Evolutionary conservation across 2,329 filamentous ascomycete species (phyloP), one percentile per base, ranked within the genome.

Genomic region (Fusarium beomiforme): DNA sequence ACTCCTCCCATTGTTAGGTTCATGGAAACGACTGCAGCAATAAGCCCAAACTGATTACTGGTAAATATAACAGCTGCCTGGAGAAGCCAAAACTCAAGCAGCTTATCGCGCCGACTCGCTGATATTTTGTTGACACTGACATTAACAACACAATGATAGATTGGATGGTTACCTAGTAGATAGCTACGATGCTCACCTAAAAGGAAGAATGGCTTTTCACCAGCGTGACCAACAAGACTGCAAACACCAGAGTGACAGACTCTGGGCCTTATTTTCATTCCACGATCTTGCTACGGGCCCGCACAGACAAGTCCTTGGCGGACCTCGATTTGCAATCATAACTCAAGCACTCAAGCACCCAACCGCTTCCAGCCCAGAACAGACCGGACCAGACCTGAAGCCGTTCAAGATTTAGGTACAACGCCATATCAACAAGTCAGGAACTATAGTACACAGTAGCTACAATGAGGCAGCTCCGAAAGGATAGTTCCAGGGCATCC

Each of bases 61-160:
- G 51, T 50, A 34, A 34, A 49, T 41, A 23, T 43, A 39, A 67
- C 57, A 68, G 24, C 53, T 70, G 43, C 53, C 41, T 56, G 37
- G 19, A 63, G 29, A 51, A 37, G 51, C 36, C 26, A 26, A 68
- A 71, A 69, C 58, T 60, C 41, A 71, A 62, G 68, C 37, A 47
- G 31, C 23, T 54, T 54, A 39, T 71, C 47, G 56, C 44, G 44
- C 68, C 69, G 64, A 71, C 44, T 69, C 16, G 21, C 29, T 12
- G 34, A 34, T 17, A 21, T 50, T n/a, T 24, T 50, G 31, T 37
- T 37, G 36, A n/a, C 36, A 37, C 9, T n/a, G 11, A 31, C n/a
- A 31, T 29, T 19, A 29, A 29, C 36, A 26, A 11, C 14, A 43
- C 33, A 34, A 13, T 16, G 33, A 34, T 16, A 16, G 33, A 34